Base-by-base conservation (phyloP, 176 grass and related monocot species). In the Eleusine coracana region DNA sequence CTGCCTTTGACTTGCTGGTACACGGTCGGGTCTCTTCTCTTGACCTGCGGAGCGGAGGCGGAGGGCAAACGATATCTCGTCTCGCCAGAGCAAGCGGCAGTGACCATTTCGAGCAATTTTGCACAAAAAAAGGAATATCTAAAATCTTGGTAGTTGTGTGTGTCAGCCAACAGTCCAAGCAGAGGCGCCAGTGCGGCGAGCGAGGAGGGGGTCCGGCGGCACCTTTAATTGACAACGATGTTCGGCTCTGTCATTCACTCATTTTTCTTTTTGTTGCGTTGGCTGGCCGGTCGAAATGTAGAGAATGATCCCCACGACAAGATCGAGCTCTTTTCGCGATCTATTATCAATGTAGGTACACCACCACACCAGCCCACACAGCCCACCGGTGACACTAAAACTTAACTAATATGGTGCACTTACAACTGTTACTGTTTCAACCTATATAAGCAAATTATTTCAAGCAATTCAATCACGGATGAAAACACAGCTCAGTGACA, bases 171-270 rank as follows among this genome's bases (percentile, higher is more conserved):
- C 73, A 29, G 31, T 31, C 38, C 34, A 45, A 66, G 6, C 79
- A 82, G 7, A 68, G 51, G 48, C 12, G 68, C 13, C 39, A 59
- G n/a, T 10, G 45, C 31, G 46, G 37, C 31, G 46, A 15, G n/a
- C n/a, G n/a, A n/a, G n/a, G n/a, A 18, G 63, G 27, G 63, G 71
- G 52, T 12, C 72, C 79, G 70, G 52, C 79, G 70, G 52, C 71
- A 38, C 55, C 71, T 81, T 80, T 52, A 55, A 86, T 80, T 27
- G 68, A 12, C 38, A 1, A 18, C 37, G 28, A 23, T 46, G 44
- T 50, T 38, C 48, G 46, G 59, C 14, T 9, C 14, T 50, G n/a
- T 16, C 25, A 21, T 82, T 15, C 39, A 20, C 52, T 25, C 31
- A 18, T 79, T 51, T 38, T n/a, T 55, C n/a, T 4, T 36, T 38